Percentiles rank a stretch among this genome's conserved stretches.
phyloP scores from a whole-genome alignment of 768 basidiomycete species.

The Hericium alpestre region DNA sequence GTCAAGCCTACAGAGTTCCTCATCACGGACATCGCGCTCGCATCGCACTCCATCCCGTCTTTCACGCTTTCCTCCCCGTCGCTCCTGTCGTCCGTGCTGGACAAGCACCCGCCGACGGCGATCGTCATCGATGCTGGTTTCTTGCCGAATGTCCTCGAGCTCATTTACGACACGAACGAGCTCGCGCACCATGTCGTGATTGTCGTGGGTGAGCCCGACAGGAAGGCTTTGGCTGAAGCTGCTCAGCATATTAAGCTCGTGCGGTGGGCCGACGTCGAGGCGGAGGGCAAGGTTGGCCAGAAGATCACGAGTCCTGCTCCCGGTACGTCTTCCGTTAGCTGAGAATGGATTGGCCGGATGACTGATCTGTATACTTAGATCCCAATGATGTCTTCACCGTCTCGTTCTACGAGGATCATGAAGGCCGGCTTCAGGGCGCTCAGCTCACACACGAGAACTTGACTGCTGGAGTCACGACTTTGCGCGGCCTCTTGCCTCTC shows the following conservation, averaged over 20 bases:
- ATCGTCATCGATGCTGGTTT: constrained; percentile 64
- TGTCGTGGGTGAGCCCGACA: constrained; percentile 56
- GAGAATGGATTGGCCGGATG: background rate
- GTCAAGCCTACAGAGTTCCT: constrained; percentile 49
- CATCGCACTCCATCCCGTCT: constrained; percentile 56
- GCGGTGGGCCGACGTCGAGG: constrained; percentile 62
- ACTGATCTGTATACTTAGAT: constrained; percentile 25
- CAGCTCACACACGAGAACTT: constrained; percentile 77
- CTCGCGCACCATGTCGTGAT: constrained; percentile 45
- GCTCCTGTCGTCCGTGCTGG: constrained; percentile 55
- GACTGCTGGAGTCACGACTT: constrained; percentile 80
- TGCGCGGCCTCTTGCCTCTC: constrained; percentile 65
- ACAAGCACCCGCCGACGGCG: constrained; percentile 56
- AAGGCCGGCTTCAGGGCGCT: constrained; percentile 46
- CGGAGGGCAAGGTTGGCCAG: constrained; percentile 45
- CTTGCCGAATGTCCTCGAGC: constrained; percentile 59
- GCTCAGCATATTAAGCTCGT: constrained; percentile 46
- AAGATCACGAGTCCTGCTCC: constrained; percentile 32
- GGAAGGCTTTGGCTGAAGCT: constrained; percentile 34
- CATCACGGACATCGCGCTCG: constrained; percentile 70
- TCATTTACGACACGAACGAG: constrained; percentile 52
- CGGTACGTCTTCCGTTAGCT: constrained; percentile 31
- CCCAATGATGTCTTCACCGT: constrained; percentile 58
- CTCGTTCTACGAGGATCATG: constrained; percentile 45
- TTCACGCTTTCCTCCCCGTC: constrained; percentile 50